A percentile compares a stretch with the other conserved stretches of the same genome.
Evolutionary conservation across 306 rosid genomes (phyloP).

Genomic region (Hippophae rhamnoides): DNA sequence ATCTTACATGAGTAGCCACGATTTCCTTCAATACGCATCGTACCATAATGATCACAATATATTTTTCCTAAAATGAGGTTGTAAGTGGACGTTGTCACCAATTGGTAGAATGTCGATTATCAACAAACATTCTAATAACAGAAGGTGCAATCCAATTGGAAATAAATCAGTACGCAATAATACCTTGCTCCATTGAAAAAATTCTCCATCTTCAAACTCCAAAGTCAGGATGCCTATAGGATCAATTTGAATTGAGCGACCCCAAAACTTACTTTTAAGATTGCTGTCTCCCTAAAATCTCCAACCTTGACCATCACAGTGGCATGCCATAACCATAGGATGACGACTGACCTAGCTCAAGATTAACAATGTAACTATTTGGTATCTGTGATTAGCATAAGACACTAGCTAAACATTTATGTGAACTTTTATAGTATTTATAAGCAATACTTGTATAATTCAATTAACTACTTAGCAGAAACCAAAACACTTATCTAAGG

Average conservation of each 20-base stretch:
- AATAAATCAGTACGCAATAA: slow-evolving; percentile 5
- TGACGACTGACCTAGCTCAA: slow-evolving; percentile 89
- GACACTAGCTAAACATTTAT: too few relatives aligned
- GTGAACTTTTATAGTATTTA: too few relatives aligned
- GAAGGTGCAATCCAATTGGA: background rate
- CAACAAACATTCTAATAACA: slow-evolving; percentile 15
- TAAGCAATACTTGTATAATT: too few relatives aligned
- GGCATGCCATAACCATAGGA: slow-evolving; percentile 96
- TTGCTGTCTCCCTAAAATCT: slow-evolving; percentile 96
- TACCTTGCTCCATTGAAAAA: slow-evolving; percentile 95
- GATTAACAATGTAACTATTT: slow-evolving; percentile 11
- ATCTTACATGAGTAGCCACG: slow-evolving; percentile 74
- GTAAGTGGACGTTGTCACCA: slow-evolving; percentile 97
- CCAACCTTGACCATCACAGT: slow-evolving; percentile 97
- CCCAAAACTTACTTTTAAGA: slow-evolving; percentile 99
- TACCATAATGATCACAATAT: slow-evolving; percentile 94
- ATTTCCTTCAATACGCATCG: slow-evolving; percentile 87
- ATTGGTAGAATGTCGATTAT: slow-evolving; percentile 17
- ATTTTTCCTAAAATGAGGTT: slow-evolving; percentile 94
- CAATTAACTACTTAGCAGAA: too few relatives aligned
- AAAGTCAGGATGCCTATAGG: slow-evolving; percentile 79
- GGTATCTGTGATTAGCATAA: too few relatives aligned
- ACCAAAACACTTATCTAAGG: too few relatives aligned
- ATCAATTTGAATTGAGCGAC: slow-evolving; percentile 96
- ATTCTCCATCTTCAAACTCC: slow-evolving; percentile 96